phyloP scores from a whole-genome alignment of 305 asterid genomes.

The Fraxinus sp. region DNA sequence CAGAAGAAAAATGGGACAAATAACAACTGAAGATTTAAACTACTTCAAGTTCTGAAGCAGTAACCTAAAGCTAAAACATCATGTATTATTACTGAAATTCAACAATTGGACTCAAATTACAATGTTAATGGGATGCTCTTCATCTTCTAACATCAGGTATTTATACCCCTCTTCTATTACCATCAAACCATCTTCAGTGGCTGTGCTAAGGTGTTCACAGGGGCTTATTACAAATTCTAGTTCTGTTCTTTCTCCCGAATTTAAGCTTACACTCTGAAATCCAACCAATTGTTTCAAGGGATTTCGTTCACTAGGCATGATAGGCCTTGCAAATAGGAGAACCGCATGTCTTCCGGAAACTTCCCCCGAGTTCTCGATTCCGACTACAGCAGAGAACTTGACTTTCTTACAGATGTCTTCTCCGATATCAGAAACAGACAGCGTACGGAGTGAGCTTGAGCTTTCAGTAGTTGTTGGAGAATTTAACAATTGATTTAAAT shows the following conservation, averaged over 20 bases:
- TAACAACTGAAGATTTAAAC: not conserved
- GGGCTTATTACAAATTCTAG: not conserved
- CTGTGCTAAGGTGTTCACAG: constrained; percentile 1
- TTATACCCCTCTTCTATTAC: not conserved
- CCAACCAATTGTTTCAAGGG: constrained; percentile 1
- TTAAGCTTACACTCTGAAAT: not conserved
- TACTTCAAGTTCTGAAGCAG: not conserved
- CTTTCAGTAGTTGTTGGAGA: not conserved
- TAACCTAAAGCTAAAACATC: not conserved
- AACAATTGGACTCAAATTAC: not conserved
- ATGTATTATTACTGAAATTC: not conserved
- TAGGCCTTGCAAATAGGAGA: constrained; percentile 33
- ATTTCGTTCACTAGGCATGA: not conserved
- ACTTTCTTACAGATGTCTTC: constrained; percentile 31
- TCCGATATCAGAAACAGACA: constrained; percentile 37
- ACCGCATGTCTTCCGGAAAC: constrained; percentile 46
- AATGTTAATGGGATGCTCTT: not conserved
- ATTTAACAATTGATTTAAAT: constrained; percentile 19
- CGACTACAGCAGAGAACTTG: constrained; percentile 39
- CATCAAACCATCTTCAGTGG: constrained; percentile 8
- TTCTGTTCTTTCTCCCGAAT: not conserved
- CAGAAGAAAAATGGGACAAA: not conserved
- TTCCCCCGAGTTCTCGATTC: constrained; percentile 42
- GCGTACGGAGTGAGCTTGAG: constrained; percentile 10
- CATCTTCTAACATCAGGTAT: not conserved